phyloP scores from a whole-genome alignment of 257 asterid genomes.

The Cynanchum wilfordii region DNA sequence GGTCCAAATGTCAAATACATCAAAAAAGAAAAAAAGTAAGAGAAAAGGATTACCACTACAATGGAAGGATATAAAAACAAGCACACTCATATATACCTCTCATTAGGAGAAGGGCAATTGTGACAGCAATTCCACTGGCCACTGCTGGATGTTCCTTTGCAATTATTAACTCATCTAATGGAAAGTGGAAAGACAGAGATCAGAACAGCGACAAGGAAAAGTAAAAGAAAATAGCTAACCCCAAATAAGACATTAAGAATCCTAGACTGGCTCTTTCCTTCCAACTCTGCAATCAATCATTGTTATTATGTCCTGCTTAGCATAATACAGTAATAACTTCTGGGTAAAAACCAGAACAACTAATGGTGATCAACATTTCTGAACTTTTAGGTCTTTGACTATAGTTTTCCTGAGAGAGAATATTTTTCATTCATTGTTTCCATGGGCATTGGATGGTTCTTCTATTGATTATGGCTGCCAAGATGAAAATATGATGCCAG shows the following conservation, averaged over 20 bases:
- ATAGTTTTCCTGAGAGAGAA: not conserved
- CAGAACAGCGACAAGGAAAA: not conserved
- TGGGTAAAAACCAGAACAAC: not conserved
- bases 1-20: not conserved
- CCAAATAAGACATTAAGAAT: not conserved
- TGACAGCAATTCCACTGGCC: slow-evolving; percentile 68
- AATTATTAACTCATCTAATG: slow-evolving; percentile 48
- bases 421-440: not conserved
- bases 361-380: not conserved
- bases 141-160: slow-evolving; percentile 60
- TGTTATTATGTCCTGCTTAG: not conserved
- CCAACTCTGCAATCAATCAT: not conserved
- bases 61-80: not conserved
- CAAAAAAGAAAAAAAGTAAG: no score
- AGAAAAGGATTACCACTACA: not conserved
- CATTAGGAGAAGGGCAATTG: slow-evolving; percentile 58
- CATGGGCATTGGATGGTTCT: not conserved
- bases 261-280: not conserved
- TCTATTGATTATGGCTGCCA: not conserved
- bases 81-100: slow-evolving; percentile 40
- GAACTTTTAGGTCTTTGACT: not conserved
- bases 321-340: not conserved
- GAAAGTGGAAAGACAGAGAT: not conserved
- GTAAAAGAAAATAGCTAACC: not conserved
- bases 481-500: not conserved